Evolutionary conservation across 805 yeast genomes (phyloP).

Genomic region (Candida hungchunana): DNA sequence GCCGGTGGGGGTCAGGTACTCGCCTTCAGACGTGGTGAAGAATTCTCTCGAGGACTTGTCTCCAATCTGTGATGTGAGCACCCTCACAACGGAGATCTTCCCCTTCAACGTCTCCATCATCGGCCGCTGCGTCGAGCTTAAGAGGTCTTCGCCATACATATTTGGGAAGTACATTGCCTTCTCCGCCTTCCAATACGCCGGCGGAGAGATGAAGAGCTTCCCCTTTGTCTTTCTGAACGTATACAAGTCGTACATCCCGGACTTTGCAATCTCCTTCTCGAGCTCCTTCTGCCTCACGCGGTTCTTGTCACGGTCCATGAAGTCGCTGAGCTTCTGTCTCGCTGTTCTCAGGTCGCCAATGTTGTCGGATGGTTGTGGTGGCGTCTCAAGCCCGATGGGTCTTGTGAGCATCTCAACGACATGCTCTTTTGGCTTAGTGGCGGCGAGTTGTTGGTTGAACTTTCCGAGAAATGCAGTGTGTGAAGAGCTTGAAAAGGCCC

Average conservation of each 20-base stretch:
- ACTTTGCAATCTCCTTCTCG: constrained; percentile 59
- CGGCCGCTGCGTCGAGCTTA: constrained; percentile 26
- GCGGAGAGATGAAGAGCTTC: constrained; percentile 78
- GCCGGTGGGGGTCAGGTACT: constrained; percentile 38
- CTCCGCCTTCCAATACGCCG: constrained; percentile 68
- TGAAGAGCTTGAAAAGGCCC: constrained; percentile 13
- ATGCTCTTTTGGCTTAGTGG: constrained; percentile 34
- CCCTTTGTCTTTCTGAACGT: constrained; percentile 73
- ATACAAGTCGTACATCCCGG: constrained; percentile 64
- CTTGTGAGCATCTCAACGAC: constrained; percentile 32
- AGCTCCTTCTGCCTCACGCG: constrained; percentile 45
- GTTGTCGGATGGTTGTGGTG: constrained; percentile 37
- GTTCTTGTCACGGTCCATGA: constrained; percentile 46
- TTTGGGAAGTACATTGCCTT: constrained; percentile 82
- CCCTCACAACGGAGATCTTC: constrained; percentile 59
- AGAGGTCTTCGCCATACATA: constrained; percentile 52
- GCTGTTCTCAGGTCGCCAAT: constrained; percentile 37
- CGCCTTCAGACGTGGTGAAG: constrained; percentile 44
- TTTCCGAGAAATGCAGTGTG: constrained; percentile 25
- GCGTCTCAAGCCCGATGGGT: constrained; percentile 42
- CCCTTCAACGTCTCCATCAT: constrained; percentile 39
- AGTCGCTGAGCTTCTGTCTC: constrained; percentile 38
- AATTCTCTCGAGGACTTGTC: constrained; percentile 60
- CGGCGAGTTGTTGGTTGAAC: constrained; percentile 31
- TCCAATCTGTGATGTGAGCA: constrained; percentile 68